Conservation (phyloP, 768 basidiomycete genomes). For the Lactarius indigo region DNA sequence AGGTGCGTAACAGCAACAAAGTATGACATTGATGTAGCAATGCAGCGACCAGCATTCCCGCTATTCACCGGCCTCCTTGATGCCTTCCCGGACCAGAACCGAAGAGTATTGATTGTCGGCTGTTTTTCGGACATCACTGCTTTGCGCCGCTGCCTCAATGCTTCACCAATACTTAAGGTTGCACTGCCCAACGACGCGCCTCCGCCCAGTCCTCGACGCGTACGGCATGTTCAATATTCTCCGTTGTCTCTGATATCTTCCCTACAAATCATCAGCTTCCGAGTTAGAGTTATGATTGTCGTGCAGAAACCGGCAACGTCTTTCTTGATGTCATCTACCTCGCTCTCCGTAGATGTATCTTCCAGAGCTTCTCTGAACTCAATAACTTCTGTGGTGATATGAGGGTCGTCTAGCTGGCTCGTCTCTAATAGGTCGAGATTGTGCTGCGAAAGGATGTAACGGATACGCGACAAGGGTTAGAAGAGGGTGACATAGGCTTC, state of each 20-base stretch:
- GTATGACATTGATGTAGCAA: no score
- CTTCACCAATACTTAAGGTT: conserved; percentile 72
- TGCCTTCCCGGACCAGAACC: no score
- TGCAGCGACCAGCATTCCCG: no score
- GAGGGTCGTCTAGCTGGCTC: conserved; percentile 68
- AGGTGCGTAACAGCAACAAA: no score
- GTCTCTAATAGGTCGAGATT: conserved; percentile 57
- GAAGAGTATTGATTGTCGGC: neutral
- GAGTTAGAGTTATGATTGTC: neutral
- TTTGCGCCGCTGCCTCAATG: conserved; percentile 51
- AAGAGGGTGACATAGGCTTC: conserved; percentile 74
- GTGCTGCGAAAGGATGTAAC: conserved; percentile 73
- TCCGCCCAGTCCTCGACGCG: conserved; percentile 49
- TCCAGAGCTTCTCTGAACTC: conserved; percentile 76
- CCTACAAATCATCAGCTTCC: conserved; percentile 38
- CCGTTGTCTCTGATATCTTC: conserved; percentile 46
- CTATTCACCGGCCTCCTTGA: no score
- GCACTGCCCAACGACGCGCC: conserved; percentile 58
- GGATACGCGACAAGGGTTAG: conserved; percentile 70
- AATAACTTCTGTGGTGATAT: conserved; percentile 74
- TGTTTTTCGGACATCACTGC: neutral
- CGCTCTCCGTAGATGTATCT: conserved; percentile 46
- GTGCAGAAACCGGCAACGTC: conserved; percentile 51
- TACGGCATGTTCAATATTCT: conserved; percentile 48
- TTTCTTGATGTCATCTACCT: conserved; percentile 48